A percentile compares a stretch with the other conserved stretches of the same genome.
Evolutionary conservation across 768 basidiomycete genomes (phyloP).

Genomic region (Leucosporidium scottii): DNA sequence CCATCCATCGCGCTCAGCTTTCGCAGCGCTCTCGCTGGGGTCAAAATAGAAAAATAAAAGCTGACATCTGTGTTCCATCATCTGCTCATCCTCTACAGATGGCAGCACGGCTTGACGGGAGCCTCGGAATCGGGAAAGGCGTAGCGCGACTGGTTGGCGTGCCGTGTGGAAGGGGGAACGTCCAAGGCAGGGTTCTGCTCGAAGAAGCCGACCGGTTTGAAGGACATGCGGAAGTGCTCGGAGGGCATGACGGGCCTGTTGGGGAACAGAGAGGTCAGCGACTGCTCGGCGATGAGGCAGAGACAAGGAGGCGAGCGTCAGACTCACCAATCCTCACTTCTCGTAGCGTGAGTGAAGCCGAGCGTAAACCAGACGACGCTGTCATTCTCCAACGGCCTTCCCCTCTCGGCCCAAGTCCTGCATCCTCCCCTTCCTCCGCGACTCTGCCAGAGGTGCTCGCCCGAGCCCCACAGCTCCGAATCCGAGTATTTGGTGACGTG

Average conservation of each 20-base stretch:
- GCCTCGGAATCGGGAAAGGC: not conserved
- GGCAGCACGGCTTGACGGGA: not conserved
- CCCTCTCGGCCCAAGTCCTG: not conserved
- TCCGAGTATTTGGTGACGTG: conserved; percentile 37
- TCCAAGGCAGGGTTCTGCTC: conserved; percentile 6
- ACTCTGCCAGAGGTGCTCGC: conserved; percentile 9
- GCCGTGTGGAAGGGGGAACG: not conserved
- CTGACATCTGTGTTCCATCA: no score
- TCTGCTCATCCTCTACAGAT: no score
- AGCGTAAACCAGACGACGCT: conserved; percentile 5
- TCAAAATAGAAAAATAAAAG: no score
- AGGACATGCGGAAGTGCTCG: conserved; percentile 11
- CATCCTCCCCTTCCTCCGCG: conserved; percentile 4
- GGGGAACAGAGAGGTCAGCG: not conserved
- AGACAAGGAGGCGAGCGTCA: not conserved
- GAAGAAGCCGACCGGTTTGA: conserved; percentile 18
- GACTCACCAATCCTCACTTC: not conserved
- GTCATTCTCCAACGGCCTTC: not conserved
- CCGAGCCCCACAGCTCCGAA: conserved; percentile 33
- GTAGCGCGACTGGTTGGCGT: not conserved
- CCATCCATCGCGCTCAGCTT: no score
- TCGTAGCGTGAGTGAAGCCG: conserved; percentile 3
- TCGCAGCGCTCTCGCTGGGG: no score
- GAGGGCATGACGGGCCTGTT: conserved; percentile 5
- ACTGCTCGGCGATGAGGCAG: not conserved